Percentiles rank a stretch among this genome's conserved stretches.
These are phyloP conservation scores for Debaryomyces prosopidis DNA, from an alignment of 805 yeast species.

Conservation along the genomic window DNA sequence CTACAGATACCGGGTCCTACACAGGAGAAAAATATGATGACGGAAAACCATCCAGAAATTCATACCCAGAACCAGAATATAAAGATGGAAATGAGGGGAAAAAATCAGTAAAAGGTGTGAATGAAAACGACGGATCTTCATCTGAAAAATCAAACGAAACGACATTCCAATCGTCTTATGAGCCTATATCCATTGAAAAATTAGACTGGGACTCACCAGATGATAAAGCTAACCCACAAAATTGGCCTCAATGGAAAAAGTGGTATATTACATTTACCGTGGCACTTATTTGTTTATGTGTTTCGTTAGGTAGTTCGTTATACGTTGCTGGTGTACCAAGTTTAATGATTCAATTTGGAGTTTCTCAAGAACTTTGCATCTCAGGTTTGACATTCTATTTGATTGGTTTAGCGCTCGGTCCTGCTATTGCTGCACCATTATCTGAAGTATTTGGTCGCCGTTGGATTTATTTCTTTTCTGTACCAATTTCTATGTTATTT, in stretches of 20 bases:
- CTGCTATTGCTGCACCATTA: slow-evolving; percentile 69
- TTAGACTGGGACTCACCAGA: slow-evolving; percentile 60
- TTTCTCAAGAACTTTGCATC: slow-evolving; percentile 60
- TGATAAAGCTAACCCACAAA: slow-evolving; percentile 65
- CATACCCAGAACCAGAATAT: slow-evolving; percentile 8
- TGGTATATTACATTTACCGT: slow-evolving; percentile 68
- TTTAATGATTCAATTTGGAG: slow-evolving; percentile 46
- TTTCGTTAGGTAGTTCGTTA: slow-evolving; percentile 74
- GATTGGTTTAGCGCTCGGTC: slow-evolving; percentile 71
- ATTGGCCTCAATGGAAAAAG: slow-evolving; percentile 64
- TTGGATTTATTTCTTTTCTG: slow-evolving; percentile 55
- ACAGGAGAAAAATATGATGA: not conserved
- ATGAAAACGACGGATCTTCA: not conserved
- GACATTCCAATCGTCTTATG: not conserved
- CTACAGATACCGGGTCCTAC: not conserved
- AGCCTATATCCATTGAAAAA: slow-evolving; percentile 9
- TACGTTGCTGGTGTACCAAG: slow-evolving; percentile 66
- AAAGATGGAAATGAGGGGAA: not conserved
- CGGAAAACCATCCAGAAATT: slow-evolving; percentile 3
- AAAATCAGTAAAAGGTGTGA: not conserved
- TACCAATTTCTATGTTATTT: slow-evolving; percentile 69
- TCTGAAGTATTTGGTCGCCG: slow-evolving; percentile 71
- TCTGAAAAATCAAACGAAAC: too few relatives aligned
- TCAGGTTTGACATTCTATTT: slow-evolving; percentile 71
- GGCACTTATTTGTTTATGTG: slow-evolving; percentile 65